Percentiles rank a stretch among this genome's conserved stretches.
These are phyloP conservation scores for Solanum okadae DNA, from an alignment of 257 asterid genomes.

Conservation along the genomic window DNA sequence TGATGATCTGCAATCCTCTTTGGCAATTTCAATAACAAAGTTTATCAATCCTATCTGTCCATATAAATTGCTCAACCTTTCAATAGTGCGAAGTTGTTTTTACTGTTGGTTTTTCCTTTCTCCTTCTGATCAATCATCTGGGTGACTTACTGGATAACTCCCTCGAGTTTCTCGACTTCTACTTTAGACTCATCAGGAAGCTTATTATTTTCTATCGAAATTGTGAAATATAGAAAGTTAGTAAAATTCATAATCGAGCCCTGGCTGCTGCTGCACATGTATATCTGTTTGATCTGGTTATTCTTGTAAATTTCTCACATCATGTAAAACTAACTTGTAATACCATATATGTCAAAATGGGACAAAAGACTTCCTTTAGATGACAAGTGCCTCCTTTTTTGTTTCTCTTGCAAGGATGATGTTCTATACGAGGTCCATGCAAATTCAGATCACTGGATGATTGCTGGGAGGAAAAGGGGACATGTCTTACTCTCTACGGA, in stretches of 20 bases:
- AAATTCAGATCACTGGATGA: conserved; percentile 91
- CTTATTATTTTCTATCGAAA: not conserved
- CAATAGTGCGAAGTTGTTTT: not conserved
- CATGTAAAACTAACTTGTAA: not conserved
- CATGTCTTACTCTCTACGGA: conserved; percentile 57
- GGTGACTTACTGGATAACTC: not conserved
- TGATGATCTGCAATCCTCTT: not conserved
- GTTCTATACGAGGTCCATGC: conserved; percentile 78
- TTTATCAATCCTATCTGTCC: not conserved
- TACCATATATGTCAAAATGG: not conserved
- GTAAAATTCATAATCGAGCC: not conserved
- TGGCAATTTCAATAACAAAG: not conserved
- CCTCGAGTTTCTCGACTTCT: not conserved
- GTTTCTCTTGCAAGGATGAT: conserved; percentile 41
- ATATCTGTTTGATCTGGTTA: not conserved
- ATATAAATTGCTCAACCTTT: not conserved
- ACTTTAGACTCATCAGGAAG: not conserved
- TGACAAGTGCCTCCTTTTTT: not conserved
- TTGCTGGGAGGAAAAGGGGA: conserved; percentile 96
- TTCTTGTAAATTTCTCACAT: not conserved
- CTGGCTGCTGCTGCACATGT: not conserved
- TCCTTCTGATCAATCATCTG: not conserved
- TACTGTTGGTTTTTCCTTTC: not conserved
- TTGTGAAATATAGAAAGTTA: not conserved
- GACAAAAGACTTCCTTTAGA: not conserved